Conservation (phyloP, 805 yeast genomes). For the Candida hispaniensis region DNA sequence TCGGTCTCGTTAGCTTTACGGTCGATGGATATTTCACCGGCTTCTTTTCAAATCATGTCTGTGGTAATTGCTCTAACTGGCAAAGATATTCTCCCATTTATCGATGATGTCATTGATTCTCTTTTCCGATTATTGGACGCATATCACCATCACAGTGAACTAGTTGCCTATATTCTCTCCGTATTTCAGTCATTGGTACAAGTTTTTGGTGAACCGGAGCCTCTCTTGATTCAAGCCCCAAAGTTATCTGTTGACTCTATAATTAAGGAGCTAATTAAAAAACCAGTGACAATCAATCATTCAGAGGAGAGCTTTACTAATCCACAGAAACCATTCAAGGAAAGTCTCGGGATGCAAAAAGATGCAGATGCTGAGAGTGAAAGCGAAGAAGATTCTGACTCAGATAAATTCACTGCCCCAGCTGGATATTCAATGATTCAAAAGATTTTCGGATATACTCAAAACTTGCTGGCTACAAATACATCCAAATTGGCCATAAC, state of each 20-base stretch:
- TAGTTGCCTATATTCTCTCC: constrained; percentile 63
- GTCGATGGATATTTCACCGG: constrained; percentile 61
- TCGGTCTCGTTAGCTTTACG: constrained; percentile 60
- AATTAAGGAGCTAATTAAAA: constrained; percentile 8
- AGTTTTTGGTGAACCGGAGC: constrained; percentile 17
- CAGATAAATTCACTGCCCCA: constrained; percentile 62
- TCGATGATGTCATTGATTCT: constrained; percentile 63
- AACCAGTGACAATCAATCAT: constrained; percentile 22
- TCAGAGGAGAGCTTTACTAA: constrained; percentile 25
- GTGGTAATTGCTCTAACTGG: constrained; percentile 68
- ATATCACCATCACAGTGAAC: constrained; percentile 67
- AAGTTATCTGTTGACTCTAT: constrained; percentile 16
- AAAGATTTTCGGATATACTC: constrained; percentile 57
- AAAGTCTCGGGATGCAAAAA: constrained; percentile 14
- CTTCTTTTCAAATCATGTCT: constrained; percentile 57
- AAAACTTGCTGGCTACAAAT: constrained; percentile 55
- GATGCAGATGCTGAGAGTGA: constrained; percentile 20
- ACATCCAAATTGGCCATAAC: constrained; percentile 47
- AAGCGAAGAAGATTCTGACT: constrained; percentile 32
- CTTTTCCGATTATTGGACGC: constrained; percentile 69
- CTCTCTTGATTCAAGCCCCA: constrained; percentile 21
- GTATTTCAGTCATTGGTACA: constrained; percentile 37
- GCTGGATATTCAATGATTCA: constrained; percentile 48
- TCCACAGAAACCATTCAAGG: constrained; percentile 17
- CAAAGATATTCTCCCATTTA: constrained; percentile 45